Evolutionary conservation across 441 rosid genomes (phyloP).

Genomic region (Manihot esculenta): DNA sequence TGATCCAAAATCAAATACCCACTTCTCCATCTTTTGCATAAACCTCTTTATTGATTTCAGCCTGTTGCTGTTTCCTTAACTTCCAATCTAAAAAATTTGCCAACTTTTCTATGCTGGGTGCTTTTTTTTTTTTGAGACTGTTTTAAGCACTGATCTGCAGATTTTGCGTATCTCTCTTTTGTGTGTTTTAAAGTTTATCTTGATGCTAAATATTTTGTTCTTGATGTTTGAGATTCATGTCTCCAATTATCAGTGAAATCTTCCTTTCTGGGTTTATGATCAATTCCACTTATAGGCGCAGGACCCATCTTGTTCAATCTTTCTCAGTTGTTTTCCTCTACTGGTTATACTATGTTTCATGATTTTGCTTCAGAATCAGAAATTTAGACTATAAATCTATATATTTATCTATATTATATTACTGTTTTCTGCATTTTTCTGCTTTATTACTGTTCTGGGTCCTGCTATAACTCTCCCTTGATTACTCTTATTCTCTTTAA

Average conservation of each 20-base stretch:
- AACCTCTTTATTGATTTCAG: neutral
- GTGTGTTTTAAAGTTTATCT: conserved; percentile 18
- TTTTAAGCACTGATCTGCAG: conserved; percentile 4
- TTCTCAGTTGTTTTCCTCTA: conserved; percentile 97
- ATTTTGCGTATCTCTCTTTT: neutral
- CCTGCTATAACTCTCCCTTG: conserved; percentile 22
- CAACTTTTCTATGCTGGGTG: neutral
- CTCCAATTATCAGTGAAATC: conserved; percentile 88
- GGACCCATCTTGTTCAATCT: conserved; percentile 97
- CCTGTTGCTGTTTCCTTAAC: neutral
- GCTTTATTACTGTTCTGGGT: conserved; percentile 41
- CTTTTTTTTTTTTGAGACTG: conserved; percentile 14
- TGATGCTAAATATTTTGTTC: conserved; percentile 48
- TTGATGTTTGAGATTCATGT: conserved; percentile 95
- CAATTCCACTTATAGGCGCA: conserved; percentile 78
- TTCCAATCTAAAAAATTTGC: neutral
- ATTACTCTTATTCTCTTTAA: neutral
- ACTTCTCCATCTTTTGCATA: neutral
- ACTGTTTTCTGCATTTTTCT: conserved; percentile 9
- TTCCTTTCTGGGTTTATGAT: conserved; percentile 71
- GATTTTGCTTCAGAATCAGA: conserved; percentile 24
- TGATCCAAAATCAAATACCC: conserved; percentile 19
- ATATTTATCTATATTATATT: neutral
- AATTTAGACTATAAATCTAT: conserved; percentile 22
- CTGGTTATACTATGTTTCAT: conserved; percentile 94